Evolutionary conservation across 2,329 filamentous ascomycete genomes (phyloP), one percentile per base, ranked within the genome.

Genomic region (Aspergillus sp.): DNA sequence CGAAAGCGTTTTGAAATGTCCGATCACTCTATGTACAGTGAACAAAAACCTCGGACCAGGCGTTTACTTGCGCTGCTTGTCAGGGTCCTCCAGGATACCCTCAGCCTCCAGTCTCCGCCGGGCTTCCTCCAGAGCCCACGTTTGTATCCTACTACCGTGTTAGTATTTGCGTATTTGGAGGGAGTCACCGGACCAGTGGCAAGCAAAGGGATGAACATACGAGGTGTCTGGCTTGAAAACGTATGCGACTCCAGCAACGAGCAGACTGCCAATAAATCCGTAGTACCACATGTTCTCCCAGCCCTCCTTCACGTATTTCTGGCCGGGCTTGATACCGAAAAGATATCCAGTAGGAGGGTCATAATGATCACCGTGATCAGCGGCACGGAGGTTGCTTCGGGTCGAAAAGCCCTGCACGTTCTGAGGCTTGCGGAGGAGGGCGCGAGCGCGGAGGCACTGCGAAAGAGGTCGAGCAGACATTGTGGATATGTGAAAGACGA

Each of bases 141-240:
- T 97, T 80, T 97, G 94, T 84, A 99, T 96, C 74, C 94, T 99
- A 65, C 55, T 52, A 41, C 45, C 43, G 45, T 45, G 57, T 70
- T 40, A 68, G 65, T 53, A 19, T 32, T 44, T 11, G n/a, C 35
- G 11, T 10, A 17, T 16, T 38, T 38, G 14, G 26, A 8, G 26
- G 10, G 26, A 11, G 9, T 30, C 26, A 30, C 26, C n/a, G 48
- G 24, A 38, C 32, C 33, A 53, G 46, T 36, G 44, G 24, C 6
- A 53, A 19, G 6, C 32, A 33, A 35, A 50, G 48, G 49, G 54
- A 45, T 44, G 41, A 55, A 90, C 92, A 79, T 82, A 99, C 94
- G 90, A 95, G 59, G 93, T 97, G 81, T 99, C 94, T 49, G 94
- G 94, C 85, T 97, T 97, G 73, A 94, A 97, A 57, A 90, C 90